Evolutionary conservation across 768 basidiomycete genomes (phyloP).

Genomic region (Chalciporus pseudorubinellus): DNA sequence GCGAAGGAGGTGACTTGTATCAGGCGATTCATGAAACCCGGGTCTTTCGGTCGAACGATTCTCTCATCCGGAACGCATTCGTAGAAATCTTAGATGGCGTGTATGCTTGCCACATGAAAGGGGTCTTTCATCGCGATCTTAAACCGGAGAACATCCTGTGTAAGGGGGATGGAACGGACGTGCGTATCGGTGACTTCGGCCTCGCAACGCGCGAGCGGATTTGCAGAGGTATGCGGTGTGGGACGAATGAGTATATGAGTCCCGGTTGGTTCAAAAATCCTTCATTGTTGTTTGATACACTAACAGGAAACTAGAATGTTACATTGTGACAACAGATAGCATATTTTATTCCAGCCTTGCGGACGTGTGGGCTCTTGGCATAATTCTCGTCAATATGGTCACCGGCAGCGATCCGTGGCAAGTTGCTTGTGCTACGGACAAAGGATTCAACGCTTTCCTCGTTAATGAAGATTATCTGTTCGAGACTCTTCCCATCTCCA

Average conservation of each 20-base stretch:
- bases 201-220: conserved; percentile 49
- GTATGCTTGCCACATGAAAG: conserved; percentile 64
- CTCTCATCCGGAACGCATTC: conserved; percentile 64
- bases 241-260: conserved; percentile 66
- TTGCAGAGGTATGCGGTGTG: conserved; percentile 53
- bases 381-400: conserved; percentile 83
- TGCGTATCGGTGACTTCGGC: conserved; percentile 79
- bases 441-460: conserved; percentile 12
- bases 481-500: conserved; percentile 14
- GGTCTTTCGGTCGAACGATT: conserved; percentile 55
- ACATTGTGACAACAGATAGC: conserved; percentile 50
- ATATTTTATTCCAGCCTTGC: conserved; percentile 31
- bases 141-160: conserved; percentile 84
- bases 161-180: conserved; percentile 45
- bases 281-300: no score
- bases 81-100: conserved; percentile 81
- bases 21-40: conserved; percentile 60
- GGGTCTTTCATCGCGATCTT: conserved; percentile 82
- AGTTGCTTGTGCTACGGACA: conserved; percentile 7
- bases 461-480: conserved; percentile 18
- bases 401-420: conserved; percentile 42
- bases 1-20: conserved; percentile 68
- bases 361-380: conserved; percentile 72
- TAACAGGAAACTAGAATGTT: conserved; percentile 17
- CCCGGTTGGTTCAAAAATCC: conserved; percentile 30